Base-by-base conservation (phyloP, 176 grass and related monocot species). In the Melocanna baccifera region DNA sequence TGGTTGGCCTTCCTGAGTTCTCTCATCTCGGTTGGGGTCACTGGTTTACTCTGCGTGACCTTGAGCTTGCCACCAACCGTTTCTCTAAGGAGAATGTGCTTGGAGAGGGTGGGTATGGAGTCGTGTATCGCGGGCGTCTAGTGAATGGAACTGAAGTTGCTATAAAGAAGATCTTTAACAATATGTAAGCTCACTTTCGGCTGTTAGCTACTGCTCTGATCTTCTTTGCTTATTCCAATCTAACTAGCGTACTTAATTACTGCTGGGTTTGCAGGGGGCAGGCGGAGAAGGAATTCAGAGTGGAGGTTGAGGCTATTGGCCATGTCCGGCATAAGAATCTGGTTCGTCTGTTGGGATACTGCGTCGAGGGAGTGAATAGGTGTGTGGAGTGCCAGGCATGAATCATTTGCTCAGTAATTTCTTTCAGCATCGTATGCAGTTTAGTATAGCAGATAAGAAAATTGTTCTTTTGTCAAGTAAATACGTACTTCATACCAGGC, bases 1-100 rank as follows among this genome's bases (percentile, higher is more conserved):
- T 99, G 40, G 81, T 94, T 79, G 96, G 96, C 80, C 88, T 99
- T 69, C 96, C 96, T 15, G 93, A 99, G 78, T 94, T 95, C 78
- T 99, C 93, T n/a, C 96, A 96, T 80, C 91, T 99, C 0, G 96
- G 96, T 7, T 99, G 96, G 96, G 96, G 96, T 52, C 96, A 99
- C 84, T 99, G 96, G 96, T 99, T 99, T 78, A 99, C 96, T 73
- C 83, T 94, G 34, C 87, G 96, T 73, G 96, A 99, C 70, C 88
- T 99, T 67, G 93, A 99, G 56, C 87, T 89, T 77, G 91, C 93
- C 19, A 91, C 96, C 26, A 91, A 79, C 84, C 87, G 91, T n/a
- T 99, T 99, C 87, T 94, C 91, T 1, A 96, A 94, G 79, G 96
- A 99, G 42, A 94, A 94, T 89, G 93, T 99, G 39, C 91, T 99